A percentile compares a stretch with the other conserved stretches of the same genome.
These are phyloP conservation scores for Zygosaccharomyces sapae DNA, from an alignment of 1,139 yeast genomes.

Conservation along the genomic window DNA sequence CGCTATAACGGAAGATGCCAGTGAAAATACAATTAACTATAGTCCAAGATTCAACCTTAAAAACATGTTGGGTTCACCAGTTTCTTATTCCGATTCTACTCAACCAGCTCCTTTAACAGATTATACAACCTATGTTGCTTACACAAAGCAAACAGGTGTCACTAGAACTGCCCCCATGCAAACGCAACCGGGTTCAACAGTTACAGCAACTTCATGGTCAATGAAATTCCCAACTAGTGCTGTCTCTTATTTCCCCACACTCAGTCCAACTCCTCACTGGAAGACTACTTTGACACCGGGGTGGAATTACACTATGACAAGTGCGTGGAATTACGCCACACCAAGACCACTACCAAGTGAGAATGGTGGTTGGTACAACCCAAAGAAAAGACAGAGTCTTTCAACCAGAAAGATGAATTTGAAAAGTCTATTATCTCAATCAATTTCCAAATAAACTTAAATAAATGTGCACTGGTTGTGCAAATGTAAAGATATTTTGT, in stretches of 20 bases:
- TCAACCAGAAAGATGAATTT: conserved; percentile 33
- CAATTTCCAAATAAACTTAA: background rate
- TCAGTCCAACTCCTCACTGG: conserved; percentile 43
- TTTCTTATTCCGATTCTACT: conserved; percentile 21
- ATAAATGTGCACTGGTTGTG: background rate
- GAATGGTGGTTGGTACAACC: conserved; percentile 48
- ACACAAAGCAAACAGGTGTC: conserved; percentile 69
- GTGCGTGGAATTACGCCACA: conserved; percentile 61
- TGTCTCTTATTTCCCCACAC: conserved; percentile 53
- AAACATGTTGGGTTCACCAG: conserved; percentile 63
- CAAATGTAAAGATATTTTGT: background rate
- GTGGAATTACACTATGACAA: conserved; percentile 69
- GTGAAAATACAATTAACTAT: conserved; percentile 64
- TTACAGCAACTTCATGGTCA: conserved; percentile 66
- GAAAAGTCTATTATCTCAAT: conserved; percentile 1
- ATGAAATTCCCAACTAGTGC: conserved; percentile 62
- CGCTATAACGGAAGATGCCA: conserved; percentile 26
- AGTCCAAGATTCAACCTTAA: conserved; percentile 59
- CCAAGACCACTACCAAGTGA: conserved; percentile 63
- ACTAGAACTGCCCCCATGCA: conserved; percentile 90
- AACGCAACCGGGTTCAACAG: conserved; percentile 66
- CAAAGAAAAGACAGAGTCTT: conserved; percentile 38
- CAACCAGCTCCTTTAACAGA: conserved; percentile 39
- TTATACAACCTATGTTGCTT: conserved; percentile 45
- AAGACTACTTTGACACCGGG: conserved; percentile 72